Conservation (phyloP, 2,329 filamentous ascomycete species). For the Penicillium frequentans region DNA sequence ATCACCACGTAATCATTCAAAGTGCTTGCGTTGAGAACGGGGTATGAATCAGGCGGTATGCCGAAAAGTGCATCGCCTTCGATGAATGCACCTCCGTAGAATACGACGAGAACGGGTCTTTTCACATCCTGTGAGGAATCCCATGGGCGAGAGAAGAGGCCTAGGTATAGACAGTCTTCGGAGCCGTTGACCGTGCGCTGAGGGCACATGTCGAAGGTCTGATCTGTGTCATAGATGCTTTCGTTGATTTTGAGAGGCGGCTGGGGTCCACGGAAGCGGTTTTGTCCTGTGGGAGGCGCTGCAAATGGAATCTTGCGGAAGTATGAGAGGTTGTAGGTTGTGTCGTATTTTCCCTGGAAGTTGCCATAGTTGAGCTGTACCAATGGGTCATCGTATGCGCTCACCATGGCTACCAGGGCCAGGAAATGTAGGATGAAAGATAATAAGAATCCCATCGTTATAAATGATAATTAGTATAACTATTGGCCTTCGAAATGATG, state of each 20-base stretch:
- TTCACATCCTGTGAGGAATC: conserved; percentile 28
- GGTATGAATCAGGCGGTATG: conserved; percentile 59
- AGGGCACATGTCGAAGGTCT: conserved; percentile 59
- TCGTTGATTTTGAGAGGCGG: conserved; percentile 51
- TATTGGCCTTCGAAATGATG: background rate
- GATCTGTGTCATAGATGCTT: conserved; percentile 56
- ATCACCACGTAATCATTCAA: conserved; percentile 54
- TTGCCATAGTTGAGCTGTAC: conserved; percentile 51
- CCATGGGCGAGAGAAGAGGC: conserved; percentile 62
- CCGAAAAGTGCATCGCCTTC: conserved; percentile 56
- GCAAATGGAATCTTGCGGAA: conserved; percentile 63
- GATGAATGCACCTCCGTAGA: conserved; percentile 64
- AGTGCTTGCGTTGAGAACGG: conserved; percentile 56
- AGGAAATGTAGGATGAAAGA: conserved; percentile 2
- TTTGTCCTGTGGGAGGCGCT: conserved; percentile 57
- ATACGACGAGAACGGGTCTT: conserved; percentile 60
- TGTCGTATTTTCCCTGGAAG: conserved; percentile 55
- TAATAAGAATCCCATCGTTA: conserved; percentile 2
- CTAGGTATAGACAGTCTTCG: conserved; percentile 64
- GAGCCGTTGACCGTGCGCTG: conserved; percentile 58
- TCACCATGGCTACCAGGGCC: conserved; percentile 3
- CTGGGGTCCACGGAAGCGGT: conserved; percentile 63
- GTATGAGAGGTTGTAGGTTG: conserved; percentile 58
- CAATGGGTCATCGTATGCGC: conserved; percentile 33
- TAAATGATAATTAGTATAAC: background rate